Percentiles rank a stretch among this genome's conserved stretches.
These are phyloP conservation scores for Raffaelea albimanens DNA, from an alignment of 2,329 filamentous ascomycete genomes.

Conservation along the genomic window DNA sequence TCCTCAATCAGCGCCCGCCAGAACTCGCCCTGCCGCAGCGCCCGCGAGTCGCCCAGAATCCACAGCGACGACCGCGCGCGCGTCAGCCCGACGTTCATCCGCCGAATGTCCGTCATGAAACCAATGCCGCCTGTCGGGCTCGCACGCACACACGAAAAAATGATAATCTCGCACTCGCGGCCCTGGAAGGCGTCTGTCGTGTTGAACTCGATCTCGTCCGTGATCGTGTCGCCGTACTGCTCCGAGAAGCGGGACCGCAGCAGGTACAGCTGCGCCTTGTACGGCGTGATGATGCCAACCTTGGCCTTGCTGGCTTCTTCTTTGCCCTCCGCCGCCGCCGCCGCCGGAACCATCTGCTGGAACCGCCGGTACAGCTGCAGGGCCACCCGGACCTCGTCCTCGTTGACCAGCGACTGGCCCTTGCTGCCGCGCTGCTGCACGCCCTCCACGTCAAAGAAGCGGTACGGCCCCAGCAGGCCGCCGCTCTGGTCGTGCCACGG, in stretches of 20 bases:
- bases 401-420: slow-evolving; percentile 85
- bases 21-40: slow-evolving; percentile 77
- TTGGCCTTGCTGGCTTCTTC: slow-evolving; percentile 67
- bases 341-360: slow-evolving; percentile 26
- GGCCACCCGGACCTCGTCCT: slow-evolving; percentile 77
- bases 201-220: slow-evolving; percentile 86
- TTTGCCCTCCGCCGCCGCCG: too few species aligned
- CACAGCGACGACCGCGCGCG: slow-evolving; percentile 94
- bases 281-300: slow-evolving; percentile 94
- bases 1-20: slow-evolving; percentile 84
- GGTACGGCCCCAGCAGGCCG: slow-evolving; percentile 72
- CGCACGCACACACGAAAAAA: slow-evolving; percentile 95
- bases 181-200: slow-evolving; percentile 98
- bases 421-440: slow-evolving; percentile 71
- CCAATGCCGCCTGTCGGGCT: slow-evolving; percentile 90
- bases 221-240: slow-evolving; percentile 65
- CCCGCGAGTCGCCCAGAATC: slow-evolving; percentile 87
- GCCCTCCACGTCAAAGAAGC: slow-evolving; percentile 94
- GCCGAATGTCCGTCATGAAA: slow-evolving; percentile 95
- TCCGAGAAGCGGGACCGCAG: slow-evolving; percentile 66
- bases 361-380: slow-evolving; percentile 77
- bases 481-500: slow-evolving; percentile 70
- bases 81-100: slow-evolving; percentile 98
- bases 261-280: slow-evolving; percentile 83
- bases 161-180: slow-evolving; percentile 93